These are phyloP conservation scores for Ceratobasidium sp. DNA, from an alignment of 1,284 basidiomycete species.

Conservation along the genomic window DNA sequence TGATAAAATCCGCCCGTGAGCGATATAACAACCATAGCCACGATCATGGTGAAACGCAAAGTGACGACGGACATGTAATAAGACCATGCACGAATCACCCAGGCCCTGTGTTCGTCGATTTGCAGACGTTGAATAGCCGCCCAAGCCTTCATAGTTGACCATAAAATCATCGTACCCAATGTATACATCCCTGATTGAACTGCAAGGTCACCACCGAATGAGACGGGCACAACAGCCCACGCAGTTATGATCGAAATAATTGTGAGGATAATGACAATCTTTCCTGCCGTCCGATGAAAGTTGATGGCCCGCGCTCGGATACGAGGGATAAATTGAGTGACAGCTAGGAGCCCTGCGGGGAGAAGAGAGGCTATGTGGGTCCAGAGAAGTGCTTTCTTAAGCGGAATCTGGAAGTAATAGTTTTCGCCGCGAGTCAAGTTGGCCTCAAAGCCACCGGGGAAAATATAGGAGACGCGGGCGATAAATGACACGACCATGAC, in stretches of 20 bases:
- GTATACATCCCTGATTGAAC: not conserved
- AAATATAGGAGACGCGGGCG: not conserved
- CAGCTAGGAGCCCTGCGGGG: slow-evolving; percentile 13
- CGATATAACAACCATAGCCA: not conserved
- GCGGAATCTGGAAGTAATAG: slow-evolving; percentile 3
- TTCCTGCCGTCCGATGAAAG: slow-evolving; percentile 18
- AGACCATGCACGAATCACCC: slow-evolving; percentile 22
- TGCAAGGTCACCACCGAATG: slow-evolving; percentile 29
- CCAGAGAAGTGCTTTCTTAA: slow-evolving; percentile 13
- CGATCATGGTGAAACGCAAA: not conserved
- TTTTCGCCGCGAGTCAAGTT: slow-evolving; percentile 5
- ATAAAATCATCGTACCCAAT: slow-evolving; percentile 3
- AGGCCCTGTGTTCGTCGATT: slow-evolving; percentile 24
- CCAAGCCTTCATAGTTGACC: slow-evolving; percentile 9
- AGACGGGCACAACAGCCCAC: slow-evolving; percentile 14
- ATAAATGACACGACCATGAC: slow-evolving; percentile 4
- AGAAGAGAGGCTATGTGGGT: slow-evolving; percentile 7
- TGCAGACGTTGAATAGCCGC: slow-evolving; percentile 8
- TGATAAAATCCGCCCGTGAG: slow-evolving; percentile 18
- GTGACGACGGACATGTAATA: slow-evolving; percentile 32
- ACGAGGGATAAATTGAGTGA: slow-evolving; percentile 16
- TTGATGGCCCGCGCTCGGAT: slow-evolving; percentile 9
- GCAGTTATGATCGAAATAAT: slow-evolving; percentile 21
- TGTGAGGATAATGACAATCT: slow-evolving; percentile 14
- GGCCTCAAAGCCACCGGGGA: slow-evolving; percentile 3